Conservation (phyloP, 2,329 filamentous ascomycete species). For the Pseudogymnoascus sp. region DNA sequence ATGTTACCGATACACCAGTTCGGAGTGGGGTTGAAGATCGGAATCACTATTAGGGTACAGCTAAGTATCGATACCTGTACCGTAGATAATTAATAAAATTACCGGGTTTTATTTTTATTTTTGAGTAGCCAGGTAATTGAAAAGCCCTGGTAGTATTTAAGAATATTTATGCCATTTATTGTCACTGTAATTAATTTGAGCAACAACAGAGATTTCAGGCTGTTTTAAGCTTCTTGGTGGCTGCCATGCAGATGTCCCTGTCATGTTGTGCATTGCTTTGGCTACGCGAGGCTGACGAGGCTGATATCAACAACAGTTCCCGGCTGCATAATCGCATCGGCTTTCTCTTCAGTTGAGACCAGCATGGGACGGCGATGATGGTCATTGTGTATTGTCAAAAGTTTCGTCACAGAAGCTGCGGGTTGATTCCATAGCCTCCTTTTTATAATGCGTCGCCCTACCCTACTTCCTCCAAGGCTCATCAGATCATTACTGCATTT, state of each 20-base stretch:
- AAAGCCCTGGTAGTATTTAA: not conserved
- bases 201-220: not conserved
- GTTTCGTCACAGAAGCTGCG: not conserved
- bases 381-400: not conserved
- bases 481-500: not conserved
- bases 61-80: not conserved
- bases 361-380: not conserved
- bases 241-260: not conserved
- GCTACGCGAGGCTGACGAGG: not conserved
- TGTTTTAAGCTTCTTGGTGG: not conserved
- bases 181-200: not conserved
- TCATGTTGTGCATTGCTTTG: not conserved
- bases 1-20: conserved; percentile 1
- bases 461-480: not conserved
- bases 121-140: not conserved
- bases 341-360: too few species aligned
- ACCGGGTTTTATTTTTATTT: not conserved
- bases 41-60: not conserved
- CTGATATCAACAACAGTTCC: not conserved
- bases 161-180: not conserved
- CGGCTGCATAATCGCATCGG: not conserved
- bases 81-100: not conserved
- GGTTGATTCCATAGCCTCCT: not conserved
- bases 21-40: not conserved
- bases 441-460: not conserved